Base-by-base conservation (phyloP, 768 basidiomycete genomes). In the Asterophora parasitica region DNA sequence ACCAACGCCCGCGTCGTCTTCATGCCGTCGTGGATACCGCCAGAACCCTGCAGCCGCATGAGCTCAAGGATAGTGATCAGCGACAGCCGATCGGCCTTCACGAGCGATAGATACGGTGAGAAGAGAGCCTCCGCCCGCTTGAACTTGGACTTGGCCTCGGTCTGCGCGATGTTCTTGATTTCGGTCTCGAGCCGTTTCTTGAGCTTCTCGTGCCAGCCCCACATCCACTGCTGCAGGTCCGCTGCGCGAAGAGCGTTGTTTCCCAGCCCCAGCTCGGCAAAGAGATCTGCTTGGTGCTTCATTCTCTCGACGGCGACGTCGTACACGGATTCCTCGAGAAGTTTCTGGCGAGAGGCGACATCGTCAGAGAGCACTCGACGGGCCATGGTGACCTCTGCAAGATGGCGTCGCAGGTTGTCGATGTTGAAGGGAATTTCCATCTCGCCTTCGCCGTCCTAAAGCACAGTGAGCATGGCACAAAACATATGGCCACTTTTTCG, bases 21-120 rank as follows among this genome's bases (percentile, higher is more conserved):
- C 85, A 95, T 90, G 4, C 93, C 94, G 33, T 84, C 80, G 0
- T 72, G 57, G n/a, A 92, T 74, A 10, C 89, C 88, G 5, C 89
- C 87, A 1, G 78, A 72, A 5, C 88, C 85, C 27, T 84, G 79
- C 9, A 92, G 63, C 4, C 88, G 79, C 85, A 97, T 87, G 34
- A 92, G 63, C 62, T 96, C 93, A 31, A 93, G 74, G 57, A 97
- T 92, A 8, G 89, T 88, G 58, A 98, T 82, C 13, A 95, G 71
- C 0, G 92, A 92, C 6, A 97, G 76, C 51, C 83, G 87, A 44
- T 89, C 82, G 0, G 88, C 73, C 13, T 81, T 76, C 19, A 97
- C 73, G 2, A 94, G 78, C 4, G 75, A 70, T 13, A 96, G 70
- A 69, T 91, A 94, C 7, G 89, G 87, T 3, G 75, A 70, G 17